Evolutionary conservation across 2,329 filamentous ascomycete genomes (phyloP), one percentile per base, ranked within the genome.

Genomic region (Monilinia fructicola): DNA sequence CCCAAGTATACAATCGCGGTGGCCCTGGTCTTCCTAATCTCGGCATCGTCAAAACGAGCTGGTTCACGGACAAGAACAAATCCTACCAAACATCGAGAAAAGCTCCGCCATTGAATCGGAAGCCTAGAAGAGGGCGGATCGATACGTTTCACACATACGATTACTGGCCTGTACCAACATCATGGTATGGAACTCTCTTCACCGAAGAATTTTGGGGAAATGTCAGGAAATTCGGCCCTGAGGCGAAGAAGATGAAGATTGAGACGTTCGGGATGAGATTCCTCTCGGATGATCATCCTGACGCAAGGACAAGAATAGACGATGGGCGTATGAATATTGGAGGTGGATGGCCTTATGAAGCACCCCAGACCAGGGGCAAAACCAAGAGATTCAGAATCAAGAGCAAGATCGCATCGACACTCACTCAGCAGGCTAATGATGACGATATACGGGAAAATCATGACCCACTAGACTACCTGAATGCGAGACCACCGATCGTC

Each of bases 1-100:
- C 26, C 10, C 61, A 42, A 9, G 23, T 42, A 38, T 55, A 64
- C 31, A 64, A 55, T n/a, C 38, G 38, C 11, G 48, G 48, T n/a
- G 61, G 61, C n/a, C 61, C 61, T 23, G 50, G 50, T 35, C 61
- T 64, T 11, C 50, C 61, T 16, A 40, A 42, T 42, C 26, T 54
- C 3, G 61, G 61, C 11, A 31, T 42, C 18, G 42, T 46, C 11
- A 54, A 54, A 9, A 64, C 61, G 18, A 64, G 50, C 50, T 64
- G 48, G 35, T 64, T 64, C 26, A 64, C 26, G 6, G 50, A 64
- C 31, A 64, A 44, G 16, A 64, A 55, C 11, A 54, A 42, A n/a
- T 16, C 28, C 12, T 64, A 55, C 4, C 35, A 54, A 42, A 55
- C 61, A 42, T 64, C 61, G 7, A 40, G 50, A 31, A 44, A 54